Base-by-base conservation (phyloP, 768 basidiomycete genomes). In the Lentinula boryana region DNA sequence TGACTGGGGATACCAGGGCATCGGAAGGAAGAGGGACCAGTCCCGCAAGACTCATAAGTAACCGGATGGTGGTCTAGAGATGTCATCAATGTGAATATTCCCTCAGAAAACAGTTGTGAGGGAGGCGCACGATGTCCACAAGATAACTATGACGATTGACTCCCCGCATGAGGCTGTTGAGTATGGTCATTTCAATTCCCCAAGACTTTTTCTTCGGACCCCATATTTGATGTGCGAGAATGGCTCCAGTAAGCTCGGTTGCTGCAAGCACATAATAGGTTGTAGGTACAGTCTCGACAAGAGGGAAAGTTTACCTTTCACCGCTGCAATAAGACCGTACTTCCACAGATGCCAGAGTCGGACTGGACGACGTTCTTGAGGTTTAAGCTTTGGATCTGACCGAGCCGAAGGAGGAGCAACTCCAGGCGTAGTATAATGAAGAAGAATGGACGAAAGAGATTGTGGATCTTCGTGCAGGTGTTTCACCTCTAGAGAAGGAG, bases 151-250 rank as follows among this genome's bases (percentile, higher is more conserved):
- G 91, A 35, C 84, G 80, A 13, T 87, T 87, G 35, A 90, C 84
- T 43, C 93, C 91, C 58, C 95, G 85, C 80, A 95, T 89, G 67
- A 96, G 80, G 61, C 84, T 85, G n/a, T 84, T 84, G 13, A 93
- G 82, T 33, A 96, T 80, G 2, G 95, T 95, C 91, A 98, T 93
- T 74, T 92, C 90, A 57, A 95, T 86, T 0, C 95, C 93, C 96
- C 96, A 99, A 5, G 89, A 87, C 69, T 90, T 89, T 68, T 86
- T 86, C 46, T 89, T 86, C 0, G 96, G 95, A 3, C 96, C 96
- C 78, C 85, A 89, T 43, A 98, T 75, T 63, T 88, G 84, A 70
- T 97, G 89, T 6, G 81, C 77, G 51, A 96, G 72, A 27, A 97
- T 80, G 57, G 92, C 94, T 12, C 79, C 75, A 3, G 86, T 84